A percentile compares a stretch with the other conserved stretches of the same genome.
phyloP scores from a whole-genome alignment of 768 basidiomycete species.

The Macrolepiota dolichaula region DNA sequence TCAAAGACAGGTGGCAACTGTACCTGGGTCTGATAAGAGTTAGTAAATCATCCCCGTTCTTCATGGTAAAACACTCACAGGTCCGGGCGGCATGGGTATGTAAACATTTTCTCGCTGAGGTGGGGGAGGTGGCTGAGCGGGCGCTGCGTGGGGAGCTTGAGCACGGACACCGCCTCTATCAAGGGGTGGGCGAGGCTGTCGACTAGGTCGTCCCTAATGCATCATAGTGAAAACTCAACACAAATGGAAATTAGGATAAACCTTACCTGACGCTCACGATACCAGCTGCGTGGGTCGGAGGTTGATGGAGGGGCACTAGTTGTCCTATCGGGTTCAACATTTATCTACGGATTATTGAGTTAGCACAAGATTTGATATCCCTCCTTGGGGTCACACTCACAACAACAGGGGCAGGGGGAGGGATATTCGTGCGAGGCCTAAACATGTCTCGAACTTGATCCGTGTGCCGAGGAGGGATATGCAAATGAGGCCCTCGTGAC shows the following conservation, averaged over 20 bases:
- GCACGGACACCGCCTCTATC: neutral
- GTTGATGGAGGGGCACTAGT: too few relatives aligned
- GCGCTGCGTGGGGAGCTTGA: neutral
- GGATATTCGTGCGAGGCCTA: too few relatives aligned
- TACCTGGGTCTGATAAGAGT: slow-evolving; percentile 46
- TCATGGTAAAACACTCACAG: slow-evolving; percentile 25
- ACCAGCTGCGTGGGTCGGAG: too few relatives aligned
- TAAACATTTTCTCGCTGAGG: slow-evolving; percentile 27
- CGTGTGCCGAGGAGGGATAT: neutral
- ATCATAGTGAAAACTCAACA: too few relatives aligned
- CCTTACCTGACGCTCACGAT: neutral
- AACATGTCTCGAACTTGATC: too few relatives aligned
- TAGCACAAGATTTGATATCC: too few relatives aligned
- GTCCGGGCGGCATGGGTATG: slow-evolving; percentile 47
- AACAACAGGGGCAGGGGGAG: too few relatives aligned
- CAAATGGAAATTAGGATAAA: neutral
- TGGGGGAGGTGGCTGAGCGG: slow-evolving; percentile 19
- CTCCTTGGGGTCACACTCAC: too few relatives aligned
- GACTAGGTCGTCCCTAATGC: too few relatives aligned
- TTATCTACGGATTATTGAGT: too few relatives aligned
- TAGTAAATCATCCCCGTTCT: neutral
- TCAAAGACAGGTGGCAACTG: slow-evolving; percentile 63
- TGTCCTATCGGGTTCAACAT: too few relatives aligned
- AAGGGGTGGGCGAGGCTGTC: neutral
- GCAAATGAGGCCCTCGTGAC: neutral